Evolutionary conservation across 2,329 filamentous ascomycete genomes (phyloP).

Genomic region (Monosporascus sp.): DNA sequence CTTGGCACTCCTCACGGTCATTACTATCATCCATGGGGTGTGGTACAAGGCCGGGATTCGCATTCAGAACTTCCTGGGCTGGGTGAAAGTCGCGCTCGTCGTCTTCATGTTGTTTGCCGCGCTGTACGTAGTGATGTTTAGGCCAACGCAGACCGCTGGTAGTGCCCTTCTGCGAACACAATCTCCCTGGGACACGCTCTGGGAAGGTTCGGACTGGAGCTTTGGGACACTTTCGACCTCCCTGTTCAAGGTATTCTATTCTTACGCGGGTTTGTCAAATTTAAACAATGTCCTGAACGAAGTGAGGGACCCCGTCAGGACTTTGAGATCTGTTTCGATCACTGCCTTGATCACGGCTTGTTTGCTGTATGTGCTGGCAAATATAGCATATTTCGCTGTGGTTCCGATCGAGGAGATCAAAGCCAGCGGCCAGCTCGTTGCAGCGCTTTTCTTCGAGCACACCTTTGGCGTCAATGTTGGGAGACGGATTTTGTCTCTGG

Average conservation of each 20-base stretch:
- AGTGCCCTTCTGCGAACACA: neutral
- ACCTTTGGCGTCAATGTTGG: conserved; percentile 57
- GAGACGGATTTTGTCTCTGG: conserved; percentile 52
- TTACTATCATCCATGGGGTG: conserved; percentile 55
- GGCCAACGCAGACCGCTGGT: conserved; percentile 17
- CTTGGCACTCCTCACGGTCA: conserved; percentile 47
- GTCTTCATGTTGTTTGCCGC: conserved; percentile 58
- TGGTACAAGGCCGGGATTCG: conserved; percentile 52
- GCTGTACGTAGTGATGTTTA: conserved; percentile 51
- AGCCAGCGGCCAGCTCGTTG: conserved; percentile 60
- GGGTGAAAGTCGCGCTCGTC: conserved; percentile 57
- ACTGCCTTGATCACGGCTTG: conserved; percentile 57
- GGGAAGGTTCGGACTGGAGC: conserved; percentile 63
- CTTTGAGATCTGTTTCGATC: conserved; percentile 56
- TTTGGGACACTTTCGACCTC: conserved; percentile 63
- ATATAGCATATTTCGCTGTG: conserved; percentile 58
- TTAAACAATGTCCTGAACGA: conserved; percentile 68
- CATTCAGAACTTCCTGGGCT: conserved; percentile 58
- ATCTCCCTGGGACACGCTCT: conserved; percentile 47
- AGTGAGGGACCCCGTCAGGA: conserved; percentile 62
- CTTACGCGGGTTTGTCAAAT: conserved; percentile 61
- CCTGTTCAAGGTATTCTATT: conserved; percentile 65
- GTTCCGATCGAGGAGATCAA: conserved; percentile 64
- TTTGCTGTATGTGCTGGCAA: conserved; percentile 61
- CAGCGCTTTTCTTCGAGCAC: conserved; percentile 61